Base-by-base conservation (phyloP, 176 grass and related monocot genomes). In the Zoysia japonica region DNA sequence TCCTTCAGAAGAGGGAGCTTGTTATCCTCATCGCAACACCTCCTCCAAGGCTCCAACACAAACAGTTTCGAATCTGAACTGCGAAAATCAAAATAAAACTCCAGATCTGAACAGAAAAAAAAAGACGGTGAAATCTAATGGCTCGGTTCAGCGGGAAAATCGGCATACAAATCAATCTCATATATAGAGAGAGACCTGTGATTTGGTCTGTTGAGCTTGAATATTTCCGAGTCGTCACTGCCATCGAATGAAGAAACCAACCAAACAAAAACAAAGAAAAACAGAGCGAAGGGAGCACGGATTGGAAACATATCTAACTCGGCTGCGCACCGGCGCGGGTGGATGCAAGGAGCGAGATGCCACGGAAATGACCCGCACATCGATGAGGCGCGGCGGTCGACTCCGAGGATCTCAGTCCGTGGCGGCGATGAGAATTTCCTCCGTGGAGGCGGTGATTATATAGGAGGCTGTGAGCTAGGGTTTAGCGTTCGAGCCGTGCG, bases 171-270 rank as follows among this genome's bases (percentile, higher is more conserved):
- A 97, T 82, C 87, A 45, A 82, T 80, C 68, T 68, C 81, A 5
- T 12, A 15, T 12, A 47, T 2, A 50, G 61, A 85, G 82, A 89
- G 42, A 85, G 77, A 88, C 79, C 82, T 91, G 89, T 66, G 61
- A 97, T 97, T 77, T 74, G 91, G 94, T 97, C 91, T 97, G 89
- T 91, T 97, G 94, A 93, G 94, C 94, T 97, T 97, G 94, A 97
- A 88, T 86, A 82, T 90, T 86, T 68, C 53, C n/a, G 59, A 84
- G 82, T 91, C 87, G 71, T 97, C 94, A 91, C 83, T 44, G 83
- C 94, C 92, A 88, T 79, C 80, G 57, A 2, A 0, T 60, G 5
- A 41, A 7, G 11, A 78, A 71, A 70, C 0, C 2, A 57, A 66
- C 1, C 0, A 4, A 72, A n/a, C 3, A 7, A 44, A 47, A 61